Evolutionary conservation across 2,329 filamentous ascomycete genomes (phyloP), one percentile per base, ranked within the genome.

Genomic region (Neurospora sp.): DNA sequence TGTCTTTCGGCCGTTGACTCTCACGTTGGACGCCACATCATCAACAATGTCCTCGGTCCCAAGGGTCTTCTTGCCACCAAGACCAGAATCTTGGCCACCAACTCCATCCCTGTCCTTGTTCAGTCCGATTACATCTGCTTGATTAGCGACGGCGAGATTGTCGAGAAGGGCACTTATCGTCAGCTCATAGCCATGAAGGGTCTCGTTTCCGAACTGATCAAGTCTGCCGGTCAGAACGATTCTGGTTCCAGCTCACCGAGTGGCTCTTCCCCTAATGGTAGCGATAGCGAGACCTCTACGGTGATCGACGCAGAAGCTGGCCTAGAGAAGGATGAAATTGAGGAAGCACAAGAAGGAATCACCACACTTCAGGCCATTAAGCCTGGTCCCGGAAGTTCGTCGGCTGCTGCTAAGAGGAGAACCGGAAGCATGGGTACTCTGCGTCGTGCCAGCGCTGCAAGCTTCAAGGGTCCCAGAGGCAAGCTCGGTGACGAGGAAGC

Each of bases 1-100:
- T 92, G 94, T 72, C 85, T 99, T 11, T 98, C 95, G 17, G 96
- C 96, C 0, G 96, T 99, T n/a, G 96, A 99, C 81, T 95, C 97
- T 73, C 96, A 99, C 77, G 96, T 99, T 71, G 96, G 96, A 67
- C 88, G 92, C 73, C 96, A 99, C 81, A 87, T 99, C 70, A 97
- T 97, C 76, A 92, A 98, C 78, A 92, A 96, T 72, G 96, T 99
- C 0, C 87, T 99, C 41, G 96, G 96, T 12, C 85, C 91, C 4
- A 91, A 90, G 72, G 96, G 96, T 74, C 83, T 99, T 6, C 85
- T 99, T 33, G 86, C 84, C 68, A 88, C 90, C 46, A 98, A 98
- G 82, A 97, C 95, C 6, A 89, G 95, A 74, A 92, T 99, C 69
- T 85, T 99, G 67, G 94, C 96, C 10, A 99, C 96, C 23, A 99